Base-by-base conservation (phyloP, 257 asterid genomes). In the Jasminum sambac region DNA sequence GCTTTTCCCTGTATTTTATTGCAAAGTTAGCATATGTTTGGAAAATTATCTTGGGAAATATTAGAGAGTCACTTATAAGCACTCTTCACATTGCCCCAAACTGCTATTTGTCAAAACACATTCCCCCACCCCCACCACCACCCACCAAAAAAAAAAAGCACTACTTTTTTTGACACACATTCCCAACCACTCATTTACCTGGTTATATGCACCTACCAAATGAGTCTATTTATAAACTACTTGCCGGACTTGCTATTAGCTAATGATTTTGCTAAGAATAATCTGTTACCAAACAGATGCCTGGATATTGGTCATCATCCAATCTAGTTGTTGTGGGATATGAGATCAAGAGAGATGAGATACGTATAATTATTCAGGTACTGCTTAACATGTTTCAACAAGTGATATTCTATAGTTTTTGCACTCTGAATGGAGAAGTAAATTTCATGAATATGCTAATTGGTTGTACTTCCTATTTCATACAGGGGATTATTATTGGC, bases 301-400 rank as follows among this genome's bases (percentile, higher is more conserved):
- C 78, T 76, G 76, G 81, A 4, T 80, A 75, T 76, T 41, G 79
- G 74, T 62, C 77, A 36, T 79, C 78, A 64, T 70, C 85, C 72
- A 76, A 65, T 73, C 73, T 66, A 43, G 74, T 76, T 44, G 63
- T 74, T 64, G 25, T 74, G 63, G 82, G 64, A 34, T 66, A 78
- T 78, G 90, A 80, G 66, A 73, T 80, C 60, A 80, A 66, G 72
- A 85, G 93, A 86, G 89, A 93, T 70, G 95, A 91, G 81, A 91
- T 89, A 85, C 83, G 83, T 86, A 87, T 87, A 69, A 95, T 91
- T 69, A 87, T 88, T 78, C 98, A 95, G 96, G 99, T 92, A 79
- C 66, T 52, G 17, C 66, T 63, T 76, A 37, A 23, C 67, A 38
- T 11, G 64, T 66, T 81, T 66, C n/a, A 68, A 58, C 67, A 42